A percentile compares a stretch with the other conserved stretches of the same genome.
Evolutionary conservation across 441 rosid species (phyloP).

Genomic region (Rhodomyrtus psidioides): DNA sequence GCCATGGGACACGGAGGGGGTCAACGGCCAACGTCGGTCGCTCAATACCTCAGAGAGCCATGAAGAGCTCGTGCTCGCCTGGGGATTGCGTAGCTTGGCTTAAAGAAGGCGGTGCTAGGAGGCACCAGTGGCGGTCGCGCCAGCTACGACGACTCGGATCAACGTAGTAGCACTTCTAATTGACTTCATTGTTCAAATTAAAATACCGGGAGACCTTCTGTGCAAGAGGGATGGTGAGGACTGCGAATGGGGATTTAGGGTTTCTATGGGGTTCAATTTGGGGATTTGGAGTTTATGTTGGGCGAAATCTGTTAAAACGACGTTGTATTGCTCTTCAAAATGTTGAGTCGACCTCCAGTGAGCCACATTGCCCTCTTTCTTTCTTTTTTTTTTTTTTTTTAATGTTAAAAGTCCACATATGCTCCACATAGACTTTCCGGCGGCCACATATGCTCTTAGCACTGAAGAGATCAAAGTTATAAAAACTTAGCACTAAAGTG

Average conservation of each 20-base stretch:
- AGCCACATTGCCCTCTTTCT: no score
- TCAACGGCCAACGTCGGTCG: constrained; percentile 15
- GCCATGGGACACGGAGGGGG: constrained; percentile 30
- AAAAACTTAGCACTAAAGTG: no score
- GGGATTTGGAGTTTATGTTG: no score
- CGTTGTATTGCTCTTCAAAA: no score
- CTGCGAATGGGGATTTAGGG: background rate
- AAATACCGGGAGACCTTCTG: background rate
- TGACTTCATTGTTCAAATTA: constrained; percentile 29
- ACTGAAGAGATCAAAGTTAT: no score
- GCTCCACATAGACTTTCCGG: no score
- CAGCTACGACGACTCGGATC: constrained; percentile 21
- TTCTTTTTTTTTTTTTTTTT: no score
- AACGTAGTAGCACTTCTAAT: constrained; percentile 30
- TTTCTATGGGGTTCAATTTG: no score
- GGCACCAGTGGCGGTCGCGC: background rate
- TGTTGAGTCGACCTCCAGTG: no score
- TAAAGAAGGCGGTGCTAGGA: constrained; percentile 26
- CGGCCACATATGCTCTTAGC: no score
- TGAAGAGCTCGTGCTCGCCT: constrained; percentile 13
- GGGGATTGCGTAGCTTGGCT: constrained; percentile 21
- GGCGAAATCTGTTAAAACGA: no score
- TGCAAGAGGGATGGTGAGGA: background rate
- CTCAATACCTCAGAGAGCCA: constrained; percentile 21
- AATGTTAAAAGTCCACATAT: no score